Percentiles rank a stretch among this genome's conserved stretches.
Evolutionary conservation across 192 early-diverging fungal species (phyloP).

Genomic region (Backusella australiensis): DNA sequence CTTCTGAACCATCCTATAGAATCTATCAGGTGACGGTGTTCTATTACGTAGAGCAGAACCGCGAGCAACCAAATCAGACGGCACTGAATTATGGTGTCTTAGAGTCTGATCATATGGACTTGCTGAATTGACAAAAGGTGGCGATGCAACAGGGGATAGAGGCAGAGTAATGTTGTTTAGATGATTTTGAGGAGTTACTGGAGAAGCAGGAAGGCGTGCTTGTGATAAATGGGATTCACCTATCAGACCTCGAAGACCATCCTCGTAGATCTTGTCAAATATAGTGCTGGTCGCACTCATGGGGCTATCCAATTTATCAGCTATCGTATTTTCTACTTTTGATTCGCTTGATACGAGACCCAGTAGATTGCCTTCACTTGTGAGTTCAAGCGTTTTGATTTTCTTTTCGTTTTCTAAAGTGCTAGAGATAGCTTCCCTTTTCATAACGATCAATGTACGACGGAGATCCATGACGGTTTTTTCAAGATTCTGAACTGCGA

Average conservation of each 20-base stretch:
- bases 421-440: slow-evolving; percentile 35
- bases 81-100: neutral
- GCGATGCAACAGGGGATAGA: slow-evolving; percentile 3
- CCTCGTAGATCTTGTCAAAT: slow-evolving; percentile 39
- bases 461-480: slow-evolving; percentile 51
- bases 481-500: slow-evolving; percentile 47
- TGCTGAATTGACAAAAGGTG: neutral
- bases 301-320: slow-evolving; percentile 21
- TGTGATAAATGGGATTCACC: slow-evolving; percentile 3
- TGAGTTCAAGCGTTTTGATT: slow-evolving; percentile 16
- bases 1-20: slow-evolving; percentile 34
- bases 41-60: neutral
- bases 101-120: neutral
- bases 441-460: slow-evolving; percentile 55
- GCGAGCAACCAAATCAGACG: slow-evolving; percentile 1
- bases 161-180: neutral
- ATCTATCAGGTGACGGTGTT: slow-evolving; percentile 34
- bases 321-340: neutral
- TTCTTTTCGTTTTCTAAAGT: slow-evolving; percentile 26
- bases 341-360: neutral
- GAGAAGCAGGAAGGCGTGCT: neutral
- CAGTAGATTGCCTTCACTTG: neutral
- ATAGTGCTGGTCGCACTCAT: slow-evolving; percentile 32
- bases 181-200: neutral
- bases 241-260: slow-evolving; percentile 33